Evolutionary conservation across 768 basidiomycete species (phyloP), one percentile per base, ranked within the genome.

Genomic region (Suillus tomentosus): DNA sequence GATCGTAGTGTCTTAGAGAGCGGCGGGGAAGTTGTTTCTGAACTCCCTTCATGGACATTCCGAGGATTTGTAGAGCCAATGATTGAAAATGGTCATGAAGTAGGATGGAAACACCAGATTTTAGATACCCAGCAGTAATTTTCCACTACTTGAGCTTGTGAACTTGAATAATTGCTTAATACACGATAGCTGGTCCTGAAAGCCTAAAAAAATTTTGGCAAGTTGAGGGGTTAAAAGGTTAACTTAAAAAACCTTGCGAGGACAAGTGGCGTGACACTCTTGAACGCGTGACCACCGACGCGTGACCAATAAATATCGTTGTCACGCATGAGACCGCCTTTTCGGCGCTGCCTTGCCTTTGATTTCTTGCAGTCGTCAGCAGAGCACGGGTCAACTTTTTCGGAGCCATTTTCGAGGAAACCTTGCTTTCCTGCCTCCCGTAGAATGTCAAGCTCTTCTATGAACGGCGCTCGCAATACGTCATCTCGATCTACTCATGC

Each of bases 41-140:
- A 67, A 24, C 66, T 40, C 11, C 14, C 70, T 6, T 76, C 78
- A 2, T 88, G 87, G 88, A 72, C 73, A 8, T 86, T 89, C 70
- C 80, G 87, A 48, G 88, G 88, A 15, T 87, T 86, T 69, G 81
- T 89, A 9, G 87, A 89, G 63, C 87, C 87, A 2, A 84, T 84
- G 82, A 88, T 88, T 84, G 84, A 83, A 65, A 83, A 85, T 70
- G 88, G 88, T 15, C 87, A 89, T 70, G 83, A 86, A 65, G 64
- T 81, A 19, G 85, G 85, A 5, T 89, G 88, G 87, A 79, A 77
- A 69, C 87, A 88, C 74, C 77, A 65, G 72, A 24, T 55, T 58
- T 31, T 42, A 58, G 39, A 42, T 42, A 58, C 40, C 40, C 11
- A 31, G 8, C 40, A 34, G 19, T 34, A 13, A 10, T 9, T 2